Conservation (phyloP, 108 stramenopile genomes). For the Skeletonema costatum region DNA sequence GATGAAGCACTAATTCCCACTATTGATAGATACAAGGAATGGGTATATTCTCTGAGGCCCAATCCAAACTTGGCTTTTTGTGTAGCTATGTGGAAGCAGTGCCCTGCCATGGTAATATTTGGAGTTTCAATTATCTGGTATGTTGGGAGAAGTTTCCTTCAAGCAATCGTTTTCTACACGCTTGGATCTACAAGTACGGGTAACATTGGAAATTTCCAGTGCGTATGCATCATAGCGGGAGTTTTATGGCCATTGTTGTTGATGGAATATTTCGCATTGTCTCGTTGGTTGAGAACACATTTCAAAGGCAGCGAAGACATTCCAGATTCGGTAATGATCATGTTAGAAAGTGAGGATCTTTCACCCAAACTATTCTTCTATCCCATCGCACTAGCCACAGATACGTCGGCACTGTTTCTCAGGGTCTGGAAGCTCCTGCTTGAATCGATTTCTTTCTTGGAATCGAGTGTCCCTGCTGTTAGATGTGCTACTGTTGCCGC, state of each 20-base stretch:
- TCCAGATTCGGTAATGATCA: conserved; percentile 8
- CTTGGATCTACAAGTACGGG: neutral
- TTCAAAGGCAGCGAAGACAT: neutral
- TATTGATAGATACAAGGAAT: conserved; percentile 26
- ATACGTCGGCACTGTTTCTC: conserved; percentile 16
- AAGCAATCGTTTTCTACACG: neutral
- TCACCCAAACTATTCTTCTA: neutral
- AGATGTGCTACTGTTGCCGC: conserved; percentile 38
- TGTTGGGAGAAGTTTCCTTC: neutral
- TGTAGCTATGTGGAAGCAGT: conserved; percentile 31
- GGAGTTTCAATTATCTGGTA: neutral
- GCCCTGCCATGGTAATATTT: conserved; percentile 17
- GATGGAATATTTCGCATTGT: conserved; percentile 24
- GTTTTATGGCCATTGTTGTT: conserved; percentile 28
- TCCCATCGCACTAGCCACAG: neutral
- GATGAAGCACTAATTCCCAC: conserved; percentile 42
- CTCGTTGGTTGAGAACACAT: conserved; percentile 19
- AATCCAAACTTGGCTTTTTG: conserved; percentile 18
- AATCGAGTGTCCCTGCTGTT: conserved; percentile 37
- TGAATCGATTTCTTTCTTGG: conserved; percentile 35
- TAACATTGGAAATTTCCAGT: neutral
- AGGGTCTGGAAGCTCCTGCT: conserved; percentile 22
- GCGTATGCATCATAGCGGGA: neutral
- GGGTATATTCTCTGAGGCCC: conserved; percentile 37
- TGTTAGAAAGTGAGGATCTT: conserved; percentile 13